phyloP scores from a whole-genome alignment of 495 filamentous ascomycete species.

The Oidiodendron maius region DNA sequence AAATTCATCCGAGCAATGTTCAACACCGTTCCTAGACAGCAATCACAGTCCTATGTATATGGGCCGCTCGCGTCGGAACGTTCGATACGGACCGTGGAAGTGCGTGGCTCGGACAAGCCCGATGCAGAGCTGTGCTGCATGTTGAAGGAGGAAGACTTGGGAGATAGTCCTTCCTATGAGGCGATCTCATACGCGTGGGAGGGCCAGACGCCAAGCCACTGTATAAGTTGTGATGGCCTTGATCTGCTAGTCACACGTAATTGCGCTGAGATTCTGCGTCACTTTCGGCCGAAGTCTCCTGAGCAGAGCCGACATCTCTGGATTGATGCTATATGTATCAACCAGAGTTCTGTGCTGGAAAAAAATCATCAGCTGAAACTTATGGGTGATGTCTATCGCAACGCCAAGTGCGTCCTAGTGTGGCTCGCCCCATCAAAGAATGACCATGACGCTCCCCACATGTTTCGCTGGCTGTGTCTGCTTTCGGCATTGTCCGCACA shows the following conservation, averaged over 20 bases:
- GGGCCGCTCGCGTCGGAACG: no score
- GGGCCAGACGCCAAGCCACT: slow-evolving; percentile 2
- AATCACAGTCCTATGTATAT: no score
- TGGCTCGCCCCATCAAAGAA: slow-evolving; percentile 7
- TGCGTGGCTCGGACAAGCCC: no score
- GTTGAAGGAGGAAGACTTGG: slow-evolving; percentile 1
- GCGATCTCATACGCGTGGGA: slow-evolving; percentile 2
- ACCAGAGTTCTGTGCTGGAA: slow-evolving; percentile 3
- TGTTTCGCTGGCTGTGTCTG: slow-evolving; percentile 1
- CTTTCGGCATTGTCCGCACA: slow-evolving; percentile 2
- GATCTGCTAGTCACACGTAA: slow-evolving; percentile 2
- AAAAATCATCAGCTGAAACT: slow-evolving; percentile 6
- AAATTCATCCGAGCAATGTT: no score
- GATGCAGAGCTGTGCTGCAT: no score
- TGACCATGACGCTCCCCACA: no score
- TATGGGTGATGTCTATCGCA: slow-evolving; percentile 6
- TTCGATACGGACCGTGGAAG: no score
- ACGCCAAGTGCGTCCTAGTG: slow-evolving; percentile 2
- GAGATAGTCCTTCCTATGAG: slow-evolving; percentile 2
- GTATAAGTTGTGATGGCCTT: slow-evolving; percentile 2
- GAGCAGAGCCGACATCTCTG: slow-evolving; percentile 6
- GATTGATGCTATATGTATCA: no score
- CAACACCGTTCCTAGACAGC: no score
- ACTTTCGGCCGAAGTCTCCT: slow-evolving; percentile 2
- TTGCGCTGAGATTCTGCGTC: slow-evolving; percentile 1